A percentile compares a stretch with the other conserved stretches of the same genome.
phyloP scores from a whole-genome alignment of 805 yeast species.

The Jamesozyma rosinii region DNA sequence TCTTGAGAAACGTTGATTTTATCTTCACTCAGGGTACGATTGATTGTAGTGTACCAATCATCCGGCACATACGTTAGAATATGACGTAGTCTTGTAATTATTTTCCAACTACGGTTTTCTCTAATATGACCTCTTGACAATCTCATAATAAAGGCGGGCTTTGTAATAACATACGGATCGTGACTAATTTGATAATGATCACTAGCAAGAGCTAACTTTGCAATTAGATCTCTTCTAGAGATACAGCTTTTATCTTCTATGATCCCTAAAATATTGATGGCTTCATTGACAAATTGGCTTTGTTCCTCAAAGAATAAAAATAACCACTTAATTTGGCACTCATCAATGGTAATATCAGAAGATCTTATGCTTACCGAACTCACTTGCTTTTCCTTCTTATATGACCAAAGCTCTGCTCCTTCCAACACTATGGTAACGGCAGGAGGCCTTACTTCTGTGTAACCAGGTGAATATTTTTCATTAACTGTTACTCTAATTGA shows the following conservation, averaged over 20 bases:
- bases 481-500: constrained; percentile 17
- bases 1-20: constrained; percentile 40
- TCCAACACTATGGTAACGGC: constrained; percentile 22
- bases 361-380: constrained; percentile 26
- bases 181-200: constrained; percentile 49
- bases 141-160: constrained; percentile 75
- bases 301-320: constrained; percentile 14
- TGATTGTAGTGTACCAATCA: constrained; percentile 35
- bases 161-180: constrained; percentile 84
- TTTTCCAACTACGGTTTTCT: constrained; percentile 79
- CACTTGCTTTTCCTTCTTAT: constrained; percentile 11
- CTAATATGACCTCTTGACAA: constrained; percentile 67
- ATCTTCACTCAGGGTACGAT: constrained; percentile 20
- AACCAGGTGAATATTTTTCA: constrained; percentile 4
- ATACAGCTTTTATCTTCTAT: constrained; percentile 8
- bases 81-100: constrained; percentile 70
- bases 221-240: constrained; percentile 32
- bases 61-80: constrained; percentile 50
- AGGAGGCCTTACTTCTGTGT: constrained; percentile 18
- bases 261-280: constrained; percentile 6
- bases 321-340: constrained; percentile 33
- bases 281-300: constrained; percentile 3
- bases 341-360: constrained; percentile 26
- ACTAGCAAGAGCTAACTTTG: constrained; percentile 40
- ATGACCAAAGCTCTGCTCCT: constrained; percentile 26